These are phyloP conservation scores for Leucogyrophana mollusca DNA, from an alignment of 768 basidiomycete genomes.

Conservation along the genomic window DNA sequence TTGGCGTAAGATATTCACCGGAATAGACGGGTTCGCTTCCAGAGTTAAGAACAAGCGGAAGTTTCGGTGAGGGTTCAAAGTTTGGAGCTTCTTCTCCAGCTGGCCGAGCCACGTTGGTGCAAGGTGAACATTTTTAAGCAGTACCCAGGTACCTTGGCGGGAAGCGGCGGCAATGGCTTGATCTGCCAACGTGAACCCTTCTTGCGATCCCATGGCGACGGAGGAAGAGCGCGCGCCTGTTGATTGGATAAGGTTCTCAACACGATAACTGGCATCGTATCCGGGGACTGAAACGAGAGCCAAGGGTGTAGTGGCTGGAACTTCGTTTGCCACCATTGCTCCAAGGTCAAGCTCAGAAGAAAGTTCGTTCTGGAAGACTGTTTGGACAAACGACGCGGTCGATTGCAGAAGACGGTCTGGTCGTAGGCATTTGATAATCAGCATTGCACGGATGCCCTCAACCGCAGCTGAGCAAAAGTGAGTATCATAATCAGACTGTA, in stretches of 20 bases:
- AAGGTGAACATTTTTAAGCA: conserved; percentile 96
- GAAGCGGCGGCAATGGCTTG: conserved; percentile 93
- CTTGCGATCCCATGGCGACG: conserved; percentile 98
- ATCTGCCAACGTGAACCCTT: conserved; percentile 95
- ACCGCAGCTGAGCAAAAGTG: conserved; percentile 52
- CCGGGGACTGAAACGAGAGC: conserved; percentile 92
- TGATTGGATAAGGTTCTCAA: conserved; percentile 82
- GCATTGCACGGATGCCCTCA: conserved; percentile 70
- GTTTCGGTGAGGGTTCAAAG: conserved; percentile 80
- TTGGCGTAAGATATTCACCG: conserved; percentile 94
- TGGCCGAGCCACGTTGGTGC: conserved; percentile 95
- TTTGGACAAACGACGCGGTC: conserved; percentile 68
- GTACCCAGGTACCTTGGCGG: conserved; percentile 92
- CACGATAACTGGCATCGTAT: conserved; percentile 97
- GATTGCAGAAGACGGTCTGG: conserved; percentile 91
- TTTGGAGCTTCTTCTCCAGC: conserved; percentile 95
- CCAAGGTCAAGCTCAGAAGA: conserved; percentile 76
- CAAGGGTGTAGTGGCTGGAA: conserved; percentile 78
- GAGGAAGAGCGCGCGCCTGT: conserved; percentile 77
- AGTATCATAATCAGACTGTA: conserved; percentile 7
- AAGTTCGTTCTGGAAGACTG: conserved; percentile 81
- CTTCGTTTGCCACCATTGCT: conserved; percentile 75
- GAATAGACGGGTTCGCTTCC: conserved; percentile 94
- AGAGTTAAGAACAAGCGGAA: conserved; percentile 98
- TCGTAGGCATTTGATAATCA: conserved; percentile 87